Evolutionary conservation across 2,329 filamentous ascomycete genomes (phyloP).

Genomic region (Ophiostoma triangulosporum): DNA sequence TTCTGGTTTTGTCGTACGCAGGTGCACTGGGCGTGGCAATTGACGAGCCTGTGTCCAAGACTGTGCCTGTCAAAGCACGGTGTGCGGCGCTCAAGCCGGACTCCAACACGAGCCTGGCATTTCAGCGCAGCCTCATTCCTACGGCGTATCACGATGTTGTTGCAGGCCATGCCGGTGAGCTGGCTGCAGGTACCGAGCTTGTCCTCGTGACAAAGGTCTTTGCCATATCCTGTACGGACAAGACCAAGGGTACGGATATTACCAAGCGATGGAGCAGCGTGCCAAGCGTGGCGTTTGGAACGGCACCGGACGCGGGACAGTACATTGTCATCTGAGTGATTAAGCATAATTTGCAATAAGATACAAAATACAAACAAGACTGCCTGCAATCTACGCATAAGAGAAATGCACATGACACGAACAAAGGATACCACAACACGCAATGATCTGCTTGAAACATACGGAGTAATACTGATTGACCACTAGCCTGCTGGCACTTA

Average conservation of each 20-base stretch:
- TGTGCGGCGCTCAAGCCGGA: conserved; percentile 16
- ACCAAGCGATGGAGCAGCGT: neutral
- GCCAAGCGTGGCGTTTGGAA: neutral
- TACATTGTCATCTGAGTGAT: neutral
- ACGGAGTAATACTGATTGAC: too few relatives aligned
- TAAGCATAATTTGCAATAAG: neutral
- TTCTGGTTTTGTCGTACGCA: neutral
- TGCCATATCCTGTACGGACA: neutral
- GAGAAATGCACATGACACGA: too few relatives aligned
- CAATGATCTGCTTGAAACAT: too few relatives aligned
- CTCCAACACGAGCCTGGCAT: conserved; percentile 21
- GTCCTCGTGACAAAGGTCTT: neutral
- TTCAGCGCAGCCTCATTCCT: conserved; percentile 18
- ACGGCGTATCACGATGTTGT: conserved; percentile 6
- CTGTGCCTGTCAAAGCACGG: neutral
- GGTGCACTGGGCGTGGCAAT: neutral
- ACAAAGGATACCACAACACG: too few relatives aligned
- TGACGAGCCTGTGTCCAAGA: neutral
- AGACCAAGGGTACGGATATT: neutral
- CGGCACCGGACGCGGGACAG: neutral
- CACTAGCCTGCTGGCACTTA: neutral
- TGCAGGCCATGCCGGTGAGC: neutral
- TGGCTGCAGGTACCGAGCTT: neutral
- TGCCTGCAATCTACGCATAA: too few relatives aligned
- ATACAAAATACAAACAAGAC: too few relatives aligned